Evolutionary conservation across 2,329 filamentous ascomycete genomes (phyloP).

Genomic region (Rugonectria rugulosa): DNA sequence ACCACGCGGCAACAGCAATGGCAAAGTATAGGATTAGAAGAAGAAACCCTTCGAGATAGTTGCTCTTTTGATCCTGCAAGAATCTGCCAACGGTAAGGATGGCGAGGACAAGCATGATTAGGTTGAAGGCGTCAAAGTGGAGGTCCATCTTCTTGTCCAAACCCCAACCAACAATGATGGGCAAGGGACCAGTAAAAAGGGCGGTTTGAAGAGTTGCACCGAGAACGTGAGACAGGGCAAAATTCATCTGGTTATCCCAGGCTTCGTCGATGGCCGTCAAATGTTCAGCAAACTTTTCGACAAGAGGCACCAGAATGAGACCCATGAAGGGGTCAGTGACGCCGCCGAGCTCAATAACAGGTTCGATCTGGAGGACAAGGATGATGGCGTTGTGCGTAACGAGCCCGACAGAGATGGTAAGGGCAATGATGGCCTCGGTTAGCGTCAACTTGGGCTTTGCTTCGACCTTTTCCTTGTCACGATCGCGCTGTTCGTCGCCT

Average conservation of each 20-base stretch:
- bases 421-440: conserved; percentile 73
- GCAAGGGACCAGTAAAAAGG: conserved; percentile 84
- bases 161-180: conserved; percentile 86
- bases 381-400: conserved; percentile 78
- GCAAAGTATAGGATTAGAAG: conserved; percentile 74
- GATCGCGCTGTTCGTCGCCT: conserved; percentile 72
- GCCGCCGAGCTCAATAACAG: conserved; percentile 54
- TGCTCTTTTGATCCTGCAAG: conserved; percentile 85
- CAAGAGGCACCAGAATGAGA: conserved; percentile 80
- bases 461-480: conserved; percentile 67
- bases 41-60: conserved; percentile 87
- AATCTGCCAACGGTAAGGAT: conserved; percentile 91
- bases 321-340: conserved; percentile 66
- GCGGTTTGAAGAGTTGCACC: conserved; percentile 90
- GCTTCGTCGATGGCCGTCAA: conserved; percentile 86
- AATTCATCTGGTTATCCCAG: conserved; percentile 84
- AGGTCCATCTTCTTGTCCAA: conserved; percentile 75
- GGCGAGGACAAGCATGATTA: conserved; percentile 80
- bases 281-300: conserved; percentile 88
- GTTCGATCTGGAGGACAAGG: conserved; percentile 75
- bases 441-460: conserved; percentile 75
- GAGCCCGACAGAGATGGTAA: conserved; percentile 69
- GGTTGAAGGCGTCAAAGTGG: conserved; percentile 87
- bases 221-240: conserved; percentile 84
- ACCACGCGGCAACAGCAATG: conserved; percentile 66